Conservation (phyloP, 2,329 filamentous ascomycete genomes). For the Teratosphaeriaceae sp. region DNA sequence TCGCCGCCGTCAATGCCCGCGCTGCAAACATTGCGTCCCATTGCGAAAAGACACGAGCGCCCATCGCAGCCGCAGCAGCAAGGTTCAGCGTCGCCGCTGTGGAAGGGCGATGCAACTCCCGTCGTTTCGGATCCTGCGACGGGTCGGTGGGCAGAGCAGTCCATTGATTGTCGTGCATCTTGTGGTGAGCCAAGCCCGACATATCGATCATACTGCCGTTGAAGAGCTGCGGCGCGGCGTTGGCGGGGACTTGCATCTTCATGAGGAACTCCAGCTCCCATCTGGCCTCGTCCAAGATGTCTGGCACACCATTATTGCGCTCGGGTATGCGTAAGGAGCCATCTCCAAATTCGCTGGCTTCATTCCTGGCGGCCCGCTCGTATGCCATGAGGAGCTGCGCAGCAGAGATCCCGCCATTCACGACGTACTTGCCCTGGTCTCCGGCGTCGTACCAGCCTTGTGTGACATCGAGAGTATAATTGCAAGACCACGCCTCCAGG, state of each 20-base stretch:
- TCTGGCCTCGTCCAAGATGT: slow-evolving; percentile 8
- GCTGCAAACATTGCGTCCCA: slow-evolving; percentile 1
- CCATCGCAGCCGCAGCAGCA: slow-evolving; percentile 8
- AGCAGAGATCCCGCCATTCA: slow-evolving; percentile 8
- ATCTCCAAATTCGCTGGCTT: background rate
- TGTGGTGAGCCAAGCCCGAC: slow-evolving; percentile 6
- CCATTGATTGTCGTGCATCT: slow-evolving; percentile 10
- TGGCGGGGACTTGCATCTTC: slow-evolving; percentile 10
- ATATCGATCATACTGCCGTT: slow-evolving; percentile 8
- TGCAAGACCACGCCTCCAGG: slow-evolving; percentile 8
- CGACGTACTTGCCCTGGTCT: slow-evolving; percentile 10
- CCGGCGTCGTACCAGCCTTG: slow-evolving; percentile 11
- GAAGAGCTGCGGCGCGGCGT: slow-evolving; percentile 7
- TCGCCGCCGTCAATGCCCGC: background rate
- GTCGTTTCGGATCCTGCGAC: slow-evolving; percentile 7
- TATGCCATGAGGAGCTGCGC: slow-evolving; percentile 8
- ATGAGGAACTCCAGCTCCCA: slow-evolving; percentile 9
- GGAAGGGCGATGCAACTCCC: slow-evolving; percentile 7
- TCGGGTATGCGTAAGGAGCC: slow-evolving; percentile 8
- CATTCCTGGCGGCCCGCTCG: slow-evolving; percentile 5
- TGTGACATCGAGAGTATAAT: slow-evolving; percentile 9
- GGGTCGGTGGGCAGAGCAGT: slow-evolving; percentile 9
- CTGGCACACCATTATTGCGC: slow-evolving; percentile 6
- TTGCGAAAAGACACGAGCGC: slow-evolving; percentile 4
- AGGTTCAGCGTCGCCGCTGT: slow-evolving; percentile 8